These are phyloP conservation scores for Neurospora sp. DNA, from an alignment of 495 filamentous ascomycete species.

Conservation along the genomic window DNA sequence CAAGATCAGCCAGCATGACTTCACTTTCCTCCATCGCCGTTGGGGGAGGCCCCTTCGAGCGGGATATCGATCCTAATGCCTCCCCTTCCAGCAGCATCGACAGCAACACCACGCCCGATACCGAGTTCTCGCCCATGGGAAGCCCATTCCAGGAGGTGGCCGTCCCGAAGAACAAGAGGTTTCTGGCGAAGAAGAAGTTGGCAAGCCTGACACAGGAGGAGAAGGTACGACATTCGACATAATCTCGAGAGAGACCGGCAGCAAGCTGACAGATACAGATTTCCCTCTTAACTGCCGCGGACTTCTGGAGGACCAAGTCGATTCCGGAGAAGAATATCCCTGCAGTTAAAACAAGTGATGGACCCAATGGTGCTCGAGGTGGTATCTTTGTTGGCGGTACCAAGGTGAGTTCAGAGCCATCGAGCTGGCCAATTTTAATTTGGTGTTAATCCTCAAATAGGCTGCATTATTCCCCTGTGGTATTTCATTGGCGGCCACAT, in stretches of 20 bases:
- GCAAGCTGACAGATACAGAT: constrained; percentile 33
- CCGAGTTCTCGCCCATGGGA: constrained; percentile 40
- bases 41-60: constrained; percentile 1
- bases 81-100: constrained; percentile 31
- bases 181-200: constrained; percentile 30
- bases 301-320: constrained; percentile 69
- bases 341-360: constrained; percentile 63
- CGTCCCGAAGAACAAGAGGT: constrained; percentile 21
- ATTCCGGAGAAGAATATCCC: constrained; percentile 62
- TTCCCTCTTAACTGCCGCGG: constrained; percentile 52
- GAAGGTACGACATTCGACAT: constrained; percentile 30
- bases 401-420: constrained; percentile 31
- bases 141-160: constrained; percentile 30
- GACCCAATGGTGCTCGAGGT: constrained; percentile 72
- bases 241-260: not conserved
- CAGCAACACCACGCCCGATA: constrained; percentile 36
- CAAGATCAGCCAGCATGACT: constrained; percentile 8
- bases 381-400: constrained; percentile 54
- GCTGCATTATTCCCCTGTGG: constrained; percentile 66
- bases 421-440: constrained; percentile 23
- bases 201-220: constrained; percentile 40
- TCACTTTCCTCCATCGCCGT: not conserved
- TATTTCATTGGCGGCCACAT: constrained; percentile 70
- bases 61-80: constrained; percentile 26
- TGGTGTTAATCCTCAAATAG: constrained; percentile 35